Percentiles rank a stretch among this genome's conserved stretches.
phyloP scores from a whole-genome alignment of 108 stramenopile species.

The Discostella pseudostelligera region DNA sequence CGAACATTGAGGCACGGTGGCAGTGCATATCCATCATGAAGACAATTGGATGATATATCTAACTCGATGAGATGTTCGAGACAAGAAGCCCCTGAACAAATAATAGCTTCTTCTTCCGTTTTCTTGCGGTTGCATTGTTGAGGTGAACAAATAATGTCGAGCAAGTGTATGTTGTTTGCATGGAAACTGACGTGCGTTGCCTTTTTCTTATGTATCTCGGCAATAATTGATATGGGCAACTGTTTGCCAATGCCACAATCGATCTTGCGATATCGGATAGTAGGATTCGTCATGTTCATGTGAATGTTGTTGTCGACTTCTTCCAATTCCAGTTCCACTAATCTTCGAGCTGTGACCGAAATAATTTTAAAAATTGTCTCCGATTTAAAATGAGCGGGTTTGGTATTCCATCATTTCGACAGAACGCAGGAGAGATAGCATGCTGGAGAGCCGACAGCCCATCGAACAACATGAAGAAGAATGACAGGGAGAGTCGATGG shows the following conservation, averaged over 20 bases:
- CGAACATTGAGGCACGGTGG: slow-evolving; percentile 5
- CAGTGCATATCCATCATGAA: slow-evolving; percentile 31
- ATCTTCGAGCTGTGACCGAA: too few relatives aligned
- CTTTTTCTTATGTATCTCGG: slow-evolving; percentile 21
- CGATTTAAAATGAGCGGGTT: too few relatives aligned
- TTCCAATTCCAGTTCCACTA: too few relatives aligned
- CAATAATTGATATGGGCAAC: slow-evolving; percentile 16
- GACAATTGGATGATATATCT: slow-evolving; percentile 37
- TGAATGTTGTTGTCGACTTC: too few relatives aligned
- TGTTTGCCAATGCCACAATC: slow-evolving; percentile 23
- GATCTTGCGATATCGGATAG: slow-evolving; percentile 3
- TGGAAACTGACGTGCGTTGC: slow-evolving; percentile 35
- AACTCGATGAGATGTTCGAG: slow-evolving; percentile 28
- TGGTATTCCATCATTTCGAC: too few relatives aligned
- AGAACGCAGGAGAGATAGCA: too few relatives aligned
- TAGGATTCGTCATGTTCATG: too few relatives aligned
- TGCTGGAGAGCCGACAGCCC: too few relatives aligned
- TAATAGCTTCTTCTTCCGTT: slow-evolving; percentile 5
- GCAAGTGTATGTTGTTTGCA: slow-evolving; percentile 16
- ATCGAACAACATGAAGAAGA: too few relatives aligned
- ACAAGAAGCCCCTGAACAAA: background rate
- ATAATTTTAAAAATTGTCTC: too few relatives aligned
- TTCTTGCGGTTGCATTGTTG: background rate
- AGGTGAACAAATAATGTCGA: slow-evolving; percentile 6
- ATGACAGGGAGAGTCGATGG: too few relatives aligned